These are phyloP conservation scores for Dendrobium officinale DNA, from an alignment of 106 monocot species.

Conservation along the genomic window DNA sequence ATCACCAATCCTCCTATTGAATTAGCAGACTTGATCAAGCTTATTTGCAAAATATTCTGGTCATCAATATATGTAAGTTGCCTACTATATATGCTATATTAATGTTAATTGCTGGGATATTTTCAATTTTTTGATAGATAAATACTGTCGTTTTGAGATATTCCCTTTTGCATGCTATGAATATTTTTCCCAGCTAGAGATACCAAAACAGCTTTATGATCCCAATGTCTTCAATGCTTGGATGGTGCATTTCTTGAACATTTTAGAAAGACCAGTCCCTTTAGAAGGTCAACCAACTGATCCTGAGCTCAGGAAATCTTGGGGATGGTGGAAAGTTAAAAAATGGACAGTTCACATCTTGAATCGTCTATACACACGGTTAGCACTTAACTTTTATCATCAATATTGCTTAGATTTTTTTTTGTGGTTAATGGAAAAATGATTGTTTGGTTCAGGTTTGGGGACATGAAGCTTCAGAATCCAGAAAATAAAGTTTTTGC, in stretches of 20 bases:
- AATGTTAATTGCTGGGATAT: not conserved
- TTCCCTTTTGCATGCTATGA: not conserved
- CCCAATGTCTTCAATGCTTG: conserved; percentile 68
- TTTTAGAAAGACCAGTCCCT: conserved; percentile 85
- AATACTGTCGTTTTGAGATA: not conserved
- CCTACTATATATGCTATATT: not conserved
- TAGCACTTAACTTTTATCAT: conserved; percentile 3
- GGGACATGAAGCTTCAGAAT: conserved; percentile 73
- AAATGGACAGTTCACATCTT: conserved; percentile 94
- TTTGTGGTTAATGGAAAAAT: not conserved
- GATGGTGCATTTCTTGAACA: conserved; percentile 79
- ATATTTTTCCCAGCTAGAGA: conserved; percentile 57
- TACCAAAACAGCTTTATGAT: conserved; percentile 87
- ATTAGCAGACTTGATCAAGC: conserved; percentile 86
- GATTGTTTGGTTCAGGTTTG: conserved; percentile 44
- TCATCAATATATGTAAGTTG: conserved; percentile 92
- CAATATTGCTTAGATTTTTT: not conserved
- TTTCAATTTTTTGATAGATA: not conserved
- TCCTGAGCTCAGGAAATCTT: conserved; percentile 81
- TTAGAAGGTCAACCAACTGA: conserved; percentile 82
- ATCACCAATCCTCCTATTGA: conserved; percentile 70
- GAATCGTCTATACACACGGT: conserved; percentile 87
- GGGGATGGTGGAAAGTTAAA: conserved; percentile 99
- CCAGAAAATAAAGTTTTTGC: conserved; percentile 91
- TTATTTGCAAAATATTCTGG: conserved; percentile 99